These are phyloP conservation scores for Flaveria brownii DNA, from an alignment of 129 eudicot species.

Conservation along the genomic window DNA sequence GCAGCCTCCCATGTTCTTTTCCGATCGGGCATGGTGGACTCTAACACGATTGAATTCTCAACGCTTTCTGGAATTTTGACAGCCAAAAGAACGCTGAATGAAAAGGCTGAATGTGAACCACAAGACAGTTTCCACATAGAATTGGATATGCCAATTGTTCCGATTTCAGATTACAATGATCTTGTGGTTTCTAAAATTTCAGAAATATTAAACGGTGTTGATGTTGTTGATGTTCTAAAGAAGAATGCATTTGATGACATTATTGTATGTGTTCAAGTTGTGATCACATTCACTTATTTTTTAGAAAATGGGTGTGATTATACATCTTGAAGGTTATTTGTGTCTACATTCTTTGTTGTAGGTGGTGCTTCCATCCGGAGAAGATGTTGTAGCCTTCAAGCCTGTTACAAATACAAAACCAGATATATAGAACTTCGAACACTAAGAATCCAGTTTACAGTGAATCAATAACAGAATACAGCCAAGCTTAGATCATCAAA, in stretches of 20 bases:
- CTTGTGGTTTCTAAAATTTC: conserved; percentile 46
- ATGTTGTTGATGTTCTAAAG: conserved; percentile 54
- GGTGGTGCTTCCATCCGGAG: conserved; percentile 67
- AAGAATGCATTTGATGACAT: conserved; percentile 51
- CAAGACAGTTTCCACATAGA: conserved; percentile 45
- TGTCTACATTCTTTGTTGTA: conserved; percentile 29
- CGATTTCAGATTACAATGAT: conserved; percentile 35
- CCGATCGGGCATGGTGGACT: conserved; percentile 49
- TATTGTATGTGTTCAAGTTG: conserved; percentile 49
- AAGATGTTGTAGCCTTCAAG: conserved; percentile 51
- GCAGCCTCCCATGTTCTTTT: conserved; percentile 80
- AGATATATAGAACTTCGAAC: too few species aligned
- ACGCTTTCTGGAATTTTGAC: conserved; percentile 76
- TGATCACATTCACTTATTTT: conserved; percentile 17
- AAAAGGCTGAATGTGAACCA: conserved; percentile 28
- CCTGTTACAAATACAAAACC: too few species aligned
- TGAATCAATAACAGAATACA: too few species aligned
- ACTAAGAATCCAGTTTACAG: too few species aligned
- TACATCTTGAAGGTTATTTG: neutral
- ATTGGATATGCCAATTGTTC: conserved; percentile 67
- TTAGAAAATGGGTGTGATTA: neutral
- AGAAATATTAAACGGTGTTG: conserved; percentile 54
- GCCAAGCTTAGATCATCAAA: too few species aligned
- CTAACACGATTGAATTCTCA: conserved; percentile 57
- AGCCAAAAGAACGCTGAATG: conserved; percentile 50